These are phyloP conservation scores for Leccinum disarticulatum DNA, from an alignment of 768 basidiomycete species.

Conservation along the genomic window DNA sequence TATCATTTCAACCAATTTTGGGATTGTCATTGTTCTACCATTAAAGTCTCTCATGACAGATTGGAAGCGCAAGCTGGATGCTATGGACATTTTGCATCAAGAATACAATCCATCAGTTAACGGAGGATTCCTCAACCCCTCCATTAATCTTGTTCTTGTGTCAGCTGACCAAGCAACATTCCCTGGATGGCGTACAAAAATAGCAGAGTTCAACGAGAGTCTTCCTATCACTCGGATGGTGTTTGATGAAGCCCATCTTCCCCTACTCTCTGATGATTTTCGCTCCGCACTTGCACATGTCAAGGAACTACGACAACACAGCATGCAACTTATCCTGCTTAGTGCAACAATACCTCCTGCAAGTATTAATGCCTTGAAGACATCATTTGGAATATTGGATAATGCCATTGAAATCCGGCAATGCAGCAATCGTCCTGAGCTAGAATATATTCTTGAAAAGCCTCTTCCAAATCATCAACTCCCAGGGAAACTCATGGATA, in stretches of 20 bases:
- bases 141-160: background rate
- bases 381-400: background rate
- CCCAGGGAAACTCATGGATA: background rate
- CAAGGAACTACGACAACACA: background rate
- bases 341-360: background rate
- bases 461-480: background rate
- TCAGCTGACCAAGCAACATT: background rate
- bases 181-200: background rate
- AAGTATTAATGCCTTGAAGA: fast-evolving
- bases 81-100: background rate
- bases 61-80: background rate
- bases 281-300: background rate
- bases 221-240: background rate
- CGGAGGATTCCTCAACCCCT: background rate
- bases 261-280: background rate
- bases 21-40: background rate
- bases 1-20: background rate
- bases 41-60: background rate
- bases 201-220: background rate
- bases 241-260: background rate
- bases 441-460: background rate
- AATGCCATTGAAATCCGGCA: background rate
- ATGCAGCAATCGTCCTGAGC: background rate
- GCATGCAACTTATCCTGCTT: background rate
- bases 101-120: background rate